Evolutionary conservation across 2,329 filamentous ascomycete genomes (phyloP).

Genomic region (Ophiosphaerella korrae): DNA sequence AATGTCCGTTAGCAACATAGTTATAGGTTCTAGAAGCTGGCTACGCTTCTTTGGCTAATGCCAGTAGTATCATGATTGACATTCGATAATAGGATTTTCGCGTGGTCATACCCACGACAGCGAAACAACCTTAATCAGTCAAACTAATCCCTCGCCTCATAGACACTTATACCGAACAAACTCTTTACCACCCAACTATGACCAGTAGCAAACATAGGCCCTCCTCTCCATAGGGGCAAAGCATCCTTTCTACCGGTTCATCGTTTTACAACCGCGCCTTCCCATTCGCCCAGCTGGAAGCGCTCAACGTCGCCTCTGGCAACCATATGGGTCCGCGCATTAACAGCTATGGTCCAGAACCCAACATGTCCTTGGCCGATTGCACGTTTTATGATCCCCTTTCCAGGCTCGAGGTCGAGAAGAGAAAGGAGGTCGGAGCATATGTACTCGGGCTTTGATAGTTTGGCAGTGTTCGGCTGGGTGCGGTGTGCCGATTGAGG

Average conservation of each 20-base stretch:
- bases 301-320: conserved; percentile 24
- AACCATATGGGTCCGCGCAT: conserved; percentile 20
- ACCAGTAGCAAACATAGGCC: conserved; percentile 22
- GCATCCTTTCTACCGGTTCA: conserved; percentile 18
- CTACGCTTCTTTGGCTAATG: too few species aligned
- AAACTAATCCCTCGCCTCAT: conserved; percentile 14
- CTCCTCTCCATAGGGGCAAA: conserved; percentile 29
- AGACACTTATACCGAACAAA: conserved; percentile 23
- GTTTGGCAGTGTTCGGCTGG: conserved; percentile 14
- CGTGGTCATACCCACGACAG: too few species aligned
- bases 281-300: conserved; percentile 31
- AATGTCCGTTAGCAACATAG: too few species aligned
- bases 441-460: conserved; percentile 20
- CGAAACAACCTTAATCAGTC: too few species aligned
- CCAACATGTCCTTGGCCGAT: conserved; percentile 29
- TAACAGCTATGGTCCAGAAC: conserved; percentile 29
- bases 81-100: too few species aligned
- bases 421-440: conserved; percentile 21
- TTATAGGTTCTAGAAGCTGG: too few species aligned
- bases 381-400: conserved; percentile 17
- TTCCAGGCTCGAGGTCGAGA: conserved; percentile 4
- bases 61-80: too few species aligned
- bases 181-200: conserved; percentile 29
- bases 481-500: conserved; percentile 20
- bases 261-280: conserved; percentile 15